Percentiles rank a stretch among this genome's conserved stretches.
Conservation (phyloP, 768 basidiomycete genomes). For the Leccinum pellstonianum region DNA sequence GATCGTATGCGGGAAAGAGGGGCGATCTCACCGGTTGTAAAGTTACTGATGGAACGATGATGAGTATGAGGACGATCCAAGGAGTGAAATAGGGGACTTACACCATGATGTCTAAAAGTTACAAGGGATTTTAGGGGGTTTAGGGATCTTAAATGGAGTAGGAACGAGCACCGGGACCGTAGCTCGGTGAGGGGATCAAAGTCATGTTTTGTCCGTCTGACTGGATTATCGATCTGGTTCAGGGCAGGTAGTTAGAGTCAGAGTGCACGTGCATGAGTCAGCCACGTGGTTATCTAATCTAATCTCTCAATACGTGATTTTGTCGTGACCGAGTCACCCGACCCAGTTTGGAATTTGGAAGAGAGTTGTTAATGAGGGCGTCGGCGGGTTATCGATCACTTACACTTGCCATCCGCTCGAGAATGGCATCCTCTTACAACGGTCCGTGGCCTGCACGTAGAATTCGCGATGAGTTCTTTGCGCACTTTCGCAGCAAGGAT, state of each 20-base stretch:
- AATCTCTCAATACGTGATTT: background rate
- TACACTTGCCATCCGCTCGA: background rate
- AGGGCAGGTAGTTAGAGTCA: conserved; percentile 38
- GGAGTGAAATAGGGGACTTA: conserved; percentile 43
- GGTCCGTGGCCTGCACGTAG: conserved; percentile 74
- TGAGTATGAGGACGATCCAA: conserved; percentile 26
- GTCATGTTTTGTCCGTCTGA: conserved; percentile 9
- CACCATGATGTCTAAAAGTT: conserved; percentile 74
- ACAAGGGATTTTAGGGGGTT: conserved; percentile 7
- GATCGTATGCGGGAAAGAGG: background rate
- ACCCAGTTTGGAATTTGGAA: background rate
- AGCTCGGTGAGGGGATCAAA: conserved; percentile 17
- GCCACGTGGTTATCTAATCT: conserved; percentile 20
- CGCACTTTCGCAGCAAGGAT: conserved; percentile 74
- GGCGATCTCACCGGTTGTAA: conserved; percentile 72
- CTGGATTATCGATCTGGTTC: conserved; percentile 45
- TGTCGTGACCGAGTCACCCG: conserved; percentile 14
- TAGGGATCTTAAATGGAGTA: background rate
- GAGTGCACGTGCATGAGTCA: background rate
- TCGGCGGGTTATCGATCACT: conserved; percentile 24
- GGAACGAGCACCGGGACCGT: conserved; percentile 25
- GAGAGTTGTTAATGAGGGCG: conserved; percentile 5
- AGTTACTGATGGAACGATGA: conserved; percentile 61
- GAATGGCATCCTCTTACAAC: conserved; percentile 33
- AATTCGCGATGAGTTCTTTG: conserved; percentile 88